A percentile compares a stretch with the other conserved stretches of the same genome.
phyloP scores from a whole-genome alignment of 352 stramenopile species.

The Phytophthora pistaciae region DNA sequence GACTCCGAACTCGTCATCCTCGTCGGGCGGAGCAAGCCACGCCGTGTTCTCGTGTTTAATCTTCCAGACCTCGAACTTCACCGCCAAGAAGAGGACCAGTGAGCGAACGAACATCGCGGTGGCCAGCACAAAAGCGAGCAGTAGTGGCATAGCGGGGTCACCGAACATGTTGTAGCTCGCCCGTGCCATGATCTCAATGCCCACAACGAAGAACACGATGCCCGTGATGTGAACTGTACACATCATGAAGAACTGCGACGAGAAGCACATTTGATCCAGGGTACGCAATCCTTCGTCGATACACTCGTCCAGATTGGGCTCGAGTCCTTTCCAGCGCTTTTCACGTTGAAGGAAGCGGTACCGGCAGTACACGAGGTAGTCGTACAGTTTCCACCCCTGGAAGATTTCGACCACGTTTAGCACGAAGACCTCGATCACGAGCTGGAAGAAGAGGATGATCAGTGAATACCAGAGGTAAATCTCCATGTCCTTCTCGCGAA shows the following conservation, averaged over 20 bases:
- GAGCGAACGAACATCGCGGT: conserved; percentile 68
- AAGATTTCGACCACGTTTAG: conserved; percentile 97
- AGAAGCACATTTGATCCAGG: conserved; percentile 98
- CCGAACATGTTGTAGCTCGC: conserved; percentile 97
- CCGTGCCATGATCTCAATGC: conserved; percentile 96
- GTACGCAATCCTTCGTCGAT: conserved; percentile 96
- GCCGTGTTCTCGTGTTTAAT: conserved; percentile 97
- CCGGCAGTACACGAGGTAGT: conserved; percentile 97
- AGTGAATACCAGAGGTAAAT: conserved; percentile 97
- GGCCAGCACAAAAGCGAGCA: conserved; percentile 80
- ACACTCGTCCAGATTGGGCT: conserved; percentile 97
- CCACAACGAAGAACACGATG: conserved; percentile 96
- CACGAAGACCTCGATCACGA: conserved; percentile 96
- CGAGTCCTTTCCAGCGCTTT: conserved; percentile 96
- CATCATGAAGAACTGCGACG: conserved; percentile 98
- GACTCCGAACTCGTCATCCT: conserved; percentile 94
- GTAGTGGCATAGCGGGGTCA: conserved; percentile 91
- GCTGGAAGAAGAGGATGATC: conserved; percentile 96
- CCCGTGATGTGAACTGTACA: conserved; percentile 94
- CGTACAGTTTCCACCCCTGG: conserved; percentile 98
- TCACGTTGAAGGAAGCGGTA: conserved; percentile 97
- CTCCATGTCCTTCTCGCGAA: conserved; percentile 98
- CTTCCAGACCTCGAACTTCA: conserved; percentile 94
- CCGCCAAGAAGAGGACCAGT: conserved; percentile 85
- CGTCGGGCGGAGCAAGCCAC: conserved; percentile 92